Percentiles rank a stretch among this genome's conserved stretches.
These are phyloP conservation scores for Exobasidium rhododendri DNA, from an alignment of 1,284 basidiomycete genomes.

Conservation along the genomic window DNA sequence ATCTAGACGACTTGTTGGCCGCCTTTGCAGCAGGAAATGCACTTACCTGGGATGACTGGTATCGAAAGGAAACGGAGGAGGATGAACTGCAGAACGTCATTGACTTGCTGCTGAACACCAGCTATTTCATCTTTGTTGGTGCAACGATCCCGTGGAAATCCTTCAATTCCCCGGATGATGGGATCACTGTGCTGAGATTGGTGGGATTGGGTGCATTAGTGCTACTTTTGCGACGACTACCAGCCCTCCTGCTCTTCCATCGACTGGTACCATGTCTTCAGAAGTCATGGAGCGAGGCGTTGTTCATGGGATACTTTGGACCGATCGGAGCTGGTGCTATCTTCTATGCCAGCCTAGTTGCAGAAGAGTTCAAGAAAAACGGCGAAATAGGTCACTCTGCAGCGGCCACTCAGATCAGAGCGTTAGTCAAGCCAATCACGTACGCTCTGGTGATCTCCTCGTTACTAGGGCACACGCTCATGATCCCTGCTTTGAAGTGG, in stretches of 20 bases:
- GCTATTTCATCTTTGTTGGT: constrained; percentile 55
- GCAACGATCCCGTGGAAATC: constrained; percentile 42
- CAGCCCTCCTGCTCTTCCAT: constrained; percentile 45
- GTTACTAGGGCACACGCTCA: constrained; percentile 36
- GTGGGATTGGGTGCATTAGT: constrained; percentile 56
- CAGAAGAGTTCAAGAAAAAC: constrained; percentile 14
- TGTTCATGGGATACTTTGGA: constrained; percentile 56
- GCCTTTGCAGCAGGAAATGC: constrained; percentile 44
- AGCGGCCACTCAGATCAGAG: not conserved
- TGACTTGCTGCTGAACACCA: constrained; percentile 40
- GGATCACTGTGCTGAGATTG: constrained; percentile 53
- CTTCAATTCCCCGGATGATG: constrained; percentile 40
- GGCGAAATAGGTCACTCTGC: not conserved
- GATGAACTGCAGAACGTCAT: constrained; percentile 45
- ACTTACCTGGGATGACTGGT: constrained; percentile 46
- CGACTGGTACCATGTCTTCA: constrained; percentile 48
- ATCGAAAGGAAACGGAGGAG: constrained; percentile 45
- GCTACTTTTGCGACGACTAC: constrained; percentile 55
- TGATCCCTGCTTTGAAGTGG: constrained; percentile 39
- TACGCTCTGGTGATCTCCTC: constrained; percentile 39
- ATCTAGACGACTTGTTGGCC: constrained; percentile 42
- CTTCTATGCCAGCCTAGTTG: constrained; percentile 25
- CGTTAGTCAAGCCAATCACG: constrained; percentile 32
- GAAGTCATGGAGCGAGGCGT: constrained; percentile 37
- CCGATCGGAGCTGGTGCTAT: constrained; percentile 57